These are phyloP conservation scores for Smallanthus sonchifolius DNA, from an alignment of 129 eudicot genomes.

Conservation along the genomic window DNA sequence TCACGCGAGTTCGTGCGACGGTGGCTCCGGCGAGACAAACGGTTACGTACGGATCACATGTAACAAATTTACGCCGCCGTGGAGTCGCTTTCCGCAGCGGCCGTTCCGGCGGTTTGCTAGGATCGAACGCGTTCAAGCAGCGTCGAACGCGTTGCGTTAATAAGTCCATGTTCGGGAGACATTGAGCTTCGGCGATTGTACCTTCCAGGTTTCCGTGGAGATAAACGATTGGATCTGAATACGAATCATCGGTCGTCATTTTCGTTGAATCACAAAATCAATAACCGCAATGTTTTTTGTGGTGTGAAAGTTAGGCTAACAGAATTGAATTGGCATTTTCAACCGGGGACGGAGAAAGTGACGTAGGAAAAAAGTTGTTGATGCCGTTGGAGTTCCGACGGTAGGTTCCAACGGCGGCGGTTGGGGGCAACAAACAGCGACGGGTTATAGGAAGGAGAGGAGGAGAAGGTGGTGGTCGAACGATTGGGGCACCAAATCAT, in stretches of 20 bases:
- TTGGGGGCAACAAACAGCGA: neutral
- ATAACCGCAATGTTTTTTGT: neutral
- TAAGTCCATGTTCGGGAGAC: conserved; percentile 72
- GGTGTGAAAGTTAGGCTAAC: neutral
- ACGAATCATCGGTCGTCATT: conserved; percentile 3
- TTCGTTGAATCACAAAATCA: neutral
- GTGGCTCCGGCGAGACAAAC: conserved; percentile 76
- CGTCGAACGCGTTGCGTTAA: conserved; percentile 59
- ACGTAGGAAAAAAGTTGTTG: neutral
- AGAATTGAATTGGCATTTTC: neutral
- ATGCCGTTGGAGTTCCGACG: conserved; percentile 30
- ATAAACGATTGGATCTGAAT: conserved; percentile 19
- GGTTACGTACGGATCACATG: conserved; percentile 83
- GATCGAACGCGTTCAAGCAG: conserved; percentile 35
- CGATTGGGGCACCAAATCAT: conserved; percentile 6
- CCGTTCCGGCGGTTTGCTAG: conserved; percentile 26
- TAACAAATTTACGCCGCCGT: conserved; percentile 47
- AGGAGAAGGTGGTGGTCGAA: conserved; percentile 20
- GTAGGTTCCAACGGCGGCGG: conserved; percentile 34
- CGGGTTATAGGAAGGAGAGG: conserved; percentile 1
- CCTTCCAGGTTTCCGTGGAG: conserved; percentile 76
- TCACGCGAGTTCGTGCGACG: conserved; percentile 72
- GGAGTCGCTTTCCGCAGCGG: conserved; percentile 2
- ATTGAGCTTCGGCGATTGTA: conserved; percentile 55
- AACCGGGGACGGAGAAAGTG: neutral